Evolutionary conservation across 768 basidiomycete species (phyloP).

Genomic region (Chalciporus piperatus): DNA sequence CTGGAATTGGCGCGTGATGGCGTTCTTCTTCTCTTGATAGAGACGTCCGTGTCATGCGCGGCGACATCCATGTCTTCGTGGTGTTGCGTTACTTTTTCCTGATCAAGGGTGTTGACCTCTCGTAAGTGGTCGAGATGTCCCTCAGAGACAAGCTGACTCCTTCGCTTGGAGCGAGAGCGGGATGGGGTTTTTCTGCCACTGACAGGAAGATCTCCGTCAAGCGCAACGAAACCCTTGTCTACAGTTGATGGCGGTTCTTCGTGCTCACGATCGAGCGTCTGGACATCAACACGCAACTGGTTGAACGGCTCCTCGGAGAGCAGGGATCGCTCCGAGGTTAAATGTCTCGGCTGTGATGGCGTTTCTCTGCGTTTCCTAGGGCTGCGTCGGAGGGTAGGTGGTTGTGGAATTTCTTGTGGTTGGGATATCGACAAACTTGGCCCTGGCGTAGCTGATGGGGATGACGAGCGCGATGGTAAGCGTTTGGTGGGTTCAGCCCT

Average conservation of each 20-base stretch:
- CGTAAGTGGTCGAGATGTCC: constrained; percentile 6
- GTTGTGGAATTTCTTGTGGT: constrained; percentile 6
- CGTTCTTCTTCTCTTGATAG: background rate
- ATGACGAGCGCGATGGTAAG: constrained; percentile 1
- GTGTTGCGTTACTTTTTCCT: background rate
- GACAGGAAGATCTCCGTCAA: background rate
- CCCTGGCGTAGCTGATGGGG: constrained; percentile 10
- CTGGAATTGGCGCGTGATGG: background rate
- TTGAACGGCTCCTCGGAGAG: constrained; percentile 28
- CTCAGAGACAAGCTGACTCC: constrained; percentile 4
- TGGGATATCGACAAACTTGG: background rate
- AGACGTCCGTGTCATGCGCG: background rate
- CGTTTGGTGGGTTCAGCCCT: constrained; percentile 21
- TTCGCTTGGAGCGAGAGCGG: background rate
- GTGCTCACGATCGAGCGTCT: constrained; percentile 12
- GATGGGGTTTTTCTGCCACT: background rate
- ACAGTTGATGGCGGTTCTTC: constrained; percentile 6
- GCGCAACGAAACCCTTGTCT: background rate
- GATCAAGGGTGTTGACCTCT: constrained; percentile 1
- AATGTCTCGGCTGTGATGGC: background rate
- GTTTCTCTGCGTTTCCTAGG: constrained; percentile 14
- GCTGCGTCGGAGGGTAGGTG: constrained; percentile 14
- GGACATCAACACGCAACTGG: constrained; percentile 17
- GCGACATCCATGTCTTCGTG: background rate
- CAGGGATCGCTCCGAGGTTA: constrained; percentile 7